Conservation (phyloP, 306 rosid genomes). For the Alnus rubra region DNA sequence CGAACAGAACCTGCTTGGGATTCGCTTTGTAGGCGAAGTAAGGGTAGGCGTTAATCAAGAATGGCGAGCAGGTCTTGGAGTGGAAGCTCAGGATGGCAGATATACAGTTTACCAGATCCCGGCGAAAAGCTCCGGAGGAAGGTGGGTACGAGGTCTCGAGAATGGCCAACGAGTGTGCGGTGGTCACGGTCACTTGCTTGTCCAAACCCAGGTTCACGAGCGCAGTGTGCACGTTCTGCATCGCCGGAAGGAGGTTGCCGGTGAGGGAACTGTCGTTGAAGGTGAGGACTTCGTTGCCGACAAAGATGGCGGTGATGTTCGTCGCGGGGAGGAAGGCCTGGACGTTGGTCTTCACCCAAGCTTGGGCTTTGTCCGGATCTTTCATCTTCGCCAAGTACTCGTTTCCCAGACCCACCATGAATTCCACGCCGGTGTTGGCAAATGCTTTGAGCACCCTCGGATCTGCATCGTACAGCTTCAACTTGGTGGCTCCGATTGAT, state of each 20-base stretch:
- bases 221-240: slow-evolving; percentile 80
- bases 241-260: slow-evolving; percentile 70
- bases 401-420: slow-evolving; percentile 80
- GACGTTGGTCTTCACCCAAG: slow-evolving; percentile 79
- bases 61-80: slow-evolving; percentile 78
- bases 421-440: slow-evolving; percentile 70
- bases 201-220: slow-evolving; percentile 55
- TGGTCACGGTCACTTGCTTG: slow-evolving; percentile 68
- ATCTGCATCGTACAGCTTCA: slow-evolving; percentile 93
- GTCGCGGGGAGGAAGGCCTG: slow-evolving; percentile 72
- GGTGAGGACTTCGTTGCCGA: slow-evolving; percentile 87
- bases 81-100: slow-evolving; percentile 74
- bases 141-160: slow-evolving; percentile 87
- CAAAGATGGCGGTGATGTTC: slow-evolving; percentile 77
- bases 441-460: slow-evolving; percentile 74
- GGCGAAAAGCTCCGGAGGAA: slow-evolving; percentile 74
- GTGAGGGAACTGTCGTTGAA: slow-evolving; percentile 75
- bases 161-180: slow-evolving; percentile 76
- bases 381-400: slow-evolving; percentile 67
- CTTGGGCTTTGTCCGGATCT: slow-evolving; percentile 58
- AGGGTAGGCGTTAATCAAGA: slow-evolving; percentile 92
- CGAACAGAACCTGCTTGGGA: slow-evolving; percentile 48
- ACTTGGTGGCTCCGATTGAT: slow-evolving; percentile 77
- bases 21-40: slow-evolving; percentile 83
- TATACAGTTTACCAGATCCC: slow-evolving; percentile 56